Conservation (phyloP, 371 early-diverging fungal species). For the Catenaria anguillulae region DNA sequence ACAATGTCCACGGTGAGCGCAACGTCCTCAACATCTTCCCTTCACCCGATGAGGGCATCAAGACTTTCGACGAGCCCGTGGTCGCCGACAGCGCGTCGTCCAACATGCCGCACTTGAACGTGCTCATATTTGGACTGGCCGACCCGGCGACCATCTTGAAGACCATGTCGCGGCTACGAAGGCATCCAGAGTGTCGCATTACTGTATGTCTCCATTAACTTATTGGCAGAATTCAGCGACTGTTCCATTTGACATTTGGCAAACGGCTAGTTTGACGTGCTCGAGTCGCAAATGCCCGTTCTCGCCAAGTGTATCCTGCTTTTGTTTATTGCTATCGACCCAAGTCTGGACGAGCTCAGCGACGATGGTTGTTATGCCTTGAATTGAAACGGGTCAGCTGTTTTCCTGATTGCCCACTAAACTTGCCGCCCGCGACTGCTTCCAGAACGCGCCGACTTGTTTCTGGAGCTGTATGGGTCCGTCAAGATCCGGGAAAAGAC, state of each 20-base stretch:
- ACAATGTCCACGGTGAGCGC: background rate
- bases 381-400: background rate
- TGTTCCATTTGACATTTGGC: too few relatives aligned
- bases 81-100: background rate
- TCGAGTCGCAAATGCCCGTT: conserved; percentile 23
- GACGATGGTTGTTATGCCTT: too few relatives aligned
- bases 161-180: conserved; percentile 16
- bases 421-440: background rate
- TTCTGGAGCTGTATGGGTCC: conserved; percentile 31
- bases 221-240: too few relatives aligned
- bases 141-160: conserved; percentile 25
- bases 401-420: too few relatives aligned
- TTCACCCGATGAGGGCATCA: background rate
- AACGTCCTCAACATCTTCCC: conserved; percentile 4
- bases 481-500: conserved; percentile 21
- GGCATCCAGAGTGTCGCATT: conserved; percentile 9
- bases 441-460: conserved; percentile 24
- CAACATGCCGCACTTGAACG: conserved; percentile 10
- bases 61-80: background rate
- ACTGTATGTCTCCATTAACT: too few relatives aligned
- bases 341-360: background rate
- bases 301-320: conserved; percentile 24
- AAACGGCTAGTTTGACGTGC: conserved; percentile 29
- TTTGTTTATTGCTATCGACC: conserved; percentile 17
- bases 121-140: conserved; percentile 20